These are phyloP conservation scores for Erodium texanum DNA, from an alignment of 441 rosid species.

Conservation along the genomic window DNA sequence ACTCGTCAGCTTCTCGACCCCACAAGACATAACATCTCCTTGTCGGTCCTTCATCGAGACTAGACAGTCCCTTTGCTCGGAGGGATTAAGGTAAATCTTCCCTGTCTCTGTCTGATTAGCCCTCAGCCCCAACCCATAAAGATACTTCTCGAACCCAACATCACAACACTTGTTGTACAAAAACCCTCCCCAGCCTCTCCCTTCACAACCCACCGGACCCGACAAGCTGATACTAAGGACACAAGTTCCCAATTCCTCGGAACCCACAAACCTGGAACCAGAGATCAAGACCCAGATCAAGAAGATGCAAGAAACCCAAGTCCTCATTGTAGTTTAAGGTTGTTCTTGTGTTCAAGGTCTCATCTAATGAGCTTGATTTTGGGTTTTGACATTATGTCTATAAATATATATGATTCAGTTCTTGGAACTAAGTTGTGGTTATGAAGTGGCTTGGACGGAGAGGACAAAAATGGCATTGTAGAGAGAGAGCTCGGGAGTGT, in stretches of 20 bases:
- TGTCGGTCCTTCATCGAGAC: conserved; percentile 14
- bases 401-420: too few relatives aligned
- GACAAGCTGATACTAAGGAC: conserved; percentile 18
- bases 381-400: not conserved
- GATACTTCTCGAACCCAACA: conserved; percentile 23
- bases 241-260: conserved; percentile 20
- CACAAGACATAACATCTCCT: conserved; percentile 25
- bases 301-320: not conserved
- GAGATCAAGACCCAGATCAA: conserved; percentile 13
- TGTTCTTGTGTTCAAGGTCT: not conserved
- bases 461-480: not conserved
- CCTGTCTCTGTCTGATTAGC: conserved; percentile 38
- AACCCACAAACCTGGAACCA: conserved; percentile 11
- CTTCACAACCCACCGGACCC: conserved; percentile 11
- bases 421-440: not conserved
- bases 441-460: not conserved
- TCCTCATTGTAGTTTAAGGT: not conserved
- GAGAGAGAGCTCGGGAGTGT: not conserved
- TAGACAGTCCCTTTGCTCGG: conserved; percentile 32
- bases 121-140: conserved; percentile 25
- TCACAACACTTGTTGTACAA: conserved; percentile 26
- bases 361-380: too few relatives aligned
- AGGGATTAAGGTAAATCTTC: conserved; percentile 22
- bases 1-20: conserved; percentile 34
- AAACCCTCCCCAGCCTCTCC: conserved; percentile 38